These are phyloP conservation scores for Achaetomiella virescens DNA, from an alignment of 495 filamentous ascomycete genomes.

Conservation along the genomic window DNA sequence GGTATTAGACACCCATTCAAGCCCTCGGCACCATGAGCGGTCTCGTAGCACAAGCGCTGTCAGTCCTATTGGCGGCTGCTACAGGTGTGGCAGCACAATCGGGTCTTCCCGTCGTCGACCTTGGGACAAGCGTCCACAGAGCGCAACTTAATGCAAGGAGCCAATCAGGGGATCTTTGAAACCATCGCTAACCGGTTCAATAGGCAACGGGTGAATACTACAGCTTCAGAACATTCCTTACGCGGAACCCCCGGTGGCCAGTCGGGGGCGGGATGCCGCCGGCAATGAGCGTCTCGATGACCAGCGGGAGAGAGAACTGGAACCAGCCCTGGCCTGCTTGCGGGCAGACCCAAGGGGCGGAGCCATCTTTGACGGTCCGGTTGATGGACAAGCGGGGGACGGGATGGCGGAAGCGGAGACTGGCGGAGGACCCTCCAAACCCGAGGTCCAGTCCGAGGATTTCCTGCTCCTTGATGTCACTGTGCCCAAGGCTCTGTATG, in stretches of 20 bases:
- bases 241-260: constrained; percentile 12
- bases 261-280: constrained; percentile 2
- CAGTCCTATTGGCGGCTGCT: not conserved
- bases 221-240: constrained; percentile 17
- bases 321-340: no score
- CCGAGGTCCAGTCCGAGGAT: constrained; percentile 10
- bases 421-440: no score
- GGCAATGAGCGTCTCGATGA: constrained; percentile 11
- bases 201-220: constrained; percentile 5
- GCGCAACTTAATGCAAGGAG: constrained; percentile 2
- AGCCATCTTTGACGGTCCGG: no score
- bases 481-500: constrained; percentile 6
- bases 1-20: no score
- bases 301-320: no score
- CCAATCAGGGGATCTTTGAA: not conserved
- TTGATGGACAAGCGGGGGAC: no score
- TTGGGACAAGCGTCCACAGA: constrained; percentile 5
- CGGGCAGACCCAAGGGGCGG: no score
- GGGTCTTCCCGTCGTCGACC: constrained; percentile 6
- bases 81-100: not conserved
- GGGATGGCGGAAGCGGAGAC: no score
- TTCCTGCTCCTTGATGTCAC: constrained; percentile 12
- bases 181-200: not conserved
- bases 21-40: no score
- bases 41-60: not conserved